A percentile compares a stretch with the other conserved stretches of the same genome.
These are phyloP conservation scores for Apiospora kogelbergensis DNA, from an alignment of 2,329 filamentous ascomycete species.

Conservation along the genomic window DNA sequence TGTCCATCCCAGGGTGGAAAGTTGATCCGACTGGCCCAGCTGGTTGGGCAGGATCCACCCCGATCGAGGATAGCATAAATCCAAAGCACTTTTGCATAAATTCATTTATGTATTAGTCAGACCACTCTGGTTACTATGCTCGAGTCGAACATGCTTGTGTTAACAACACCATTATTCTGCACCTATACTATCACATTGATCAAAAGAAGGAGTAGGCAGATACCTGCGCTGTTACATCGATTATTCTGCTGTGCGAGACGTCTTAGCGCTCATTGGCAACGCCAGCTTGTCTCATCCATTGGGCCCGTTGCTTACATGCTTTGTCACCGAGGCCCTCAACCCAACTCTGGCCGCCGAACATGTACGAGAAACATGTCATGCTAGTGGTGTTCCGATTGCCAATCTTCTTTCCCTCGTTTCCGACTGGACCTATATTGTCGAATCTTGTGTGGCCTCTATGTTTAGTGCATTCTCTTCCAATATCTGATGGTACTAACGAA, in stretches of 20 bases:
- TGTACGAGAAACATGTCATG: not conserved
- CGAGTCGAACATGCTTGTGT: too few species aligned
- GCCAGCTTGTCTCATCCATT: not conserved
- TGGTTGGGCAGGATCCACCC: not conserved
- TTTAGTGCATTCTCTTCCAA: not conserved
- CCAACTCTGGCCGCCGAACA: not conserved
- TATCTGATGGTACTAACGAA: not conserved
- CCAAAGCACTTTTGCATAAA: too few species aligned
- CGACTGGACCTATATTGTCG: not conserved
- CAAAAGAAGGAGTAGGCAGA: too few species aligned
- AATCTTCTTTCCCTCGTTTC: not conserved
- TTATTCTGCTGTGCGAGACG: not conserved
- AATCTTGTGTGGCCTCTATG: not conserved
- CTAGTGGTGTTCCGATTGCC: not conserved
- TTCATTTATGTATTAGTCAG: too few species aligned
- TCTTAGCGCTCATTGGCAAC: not conserved
- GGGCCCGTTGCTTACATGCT: not conserved
- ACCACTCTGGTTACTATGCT: too few species aligned
- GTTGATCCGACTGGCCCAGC: not conserved
- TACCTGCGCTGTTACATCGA: too few species aligned
- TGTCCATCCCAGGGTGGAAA: not conserved
- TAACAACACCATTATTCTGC: too few species aligned
- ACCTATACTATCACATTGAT: too few species aligned
- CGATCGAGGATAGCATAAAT: not conserved
- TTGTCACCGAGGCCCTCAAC: not conserved